phyloP scores from a whole-genome alignment of 257 asterid genomes.

The Capsicum pubescens region DNA sequence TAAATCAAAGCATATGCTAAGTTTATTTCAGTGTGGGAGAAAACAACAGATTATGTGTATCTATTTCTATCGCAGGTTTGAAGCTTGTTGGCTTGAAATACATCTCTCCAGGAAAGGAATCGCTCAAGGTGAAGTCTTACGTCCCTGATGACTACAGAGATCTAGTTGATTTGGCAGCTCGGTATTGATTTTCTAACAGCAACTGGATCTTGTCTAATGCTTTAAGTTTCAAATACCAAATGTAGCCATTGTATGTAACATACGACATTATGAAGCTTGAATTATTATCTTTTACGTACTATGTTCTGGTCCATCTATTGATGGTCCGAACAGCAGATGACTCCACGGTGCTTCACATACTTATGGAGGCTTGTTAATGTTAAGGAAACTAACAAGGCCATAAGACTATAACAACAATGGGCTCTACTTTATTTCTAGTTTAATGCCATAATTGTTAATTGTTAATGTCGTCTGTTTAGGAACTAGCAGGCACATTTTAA shows the following conservation, averaged over 20 bases:
- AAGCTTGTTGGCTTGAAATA: constrained; percentile 80
- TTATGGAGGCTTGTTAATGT: neutral
- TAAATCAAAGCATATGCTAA: neutral
- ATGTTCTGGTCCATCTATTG: neutral
- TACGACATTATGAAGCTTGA: neutral
- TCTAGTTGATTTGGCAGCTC: constrained; percentile 62
- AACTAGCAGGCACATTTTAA: neutral
- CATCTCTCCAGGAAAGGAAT: constrained; percentile 65
- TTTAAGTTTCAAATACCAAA: neutral
- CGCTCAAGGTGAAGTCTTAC: constrained; percentile 70
- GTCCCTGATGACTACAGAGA: constrained; percentile 53
- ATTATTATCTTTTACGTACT: neutral
- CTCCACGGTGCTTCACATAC: neutral
- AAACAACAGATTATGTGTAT: neutral
- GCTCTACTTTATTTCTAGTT: neutral
- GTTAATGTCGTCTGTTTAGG: neutral
- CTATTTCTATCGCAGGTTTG: constrained; percentile 56
- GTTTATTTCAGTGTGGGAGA: neutral
- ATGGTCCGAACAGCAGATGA: neutral
- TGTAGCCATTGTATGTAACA: constrained; percentile 12
- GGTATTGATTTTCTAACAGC: constrained; percentile 40
- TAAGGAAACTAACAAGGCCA: constrained; percentile 9
- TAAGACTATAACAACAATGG: neutral
- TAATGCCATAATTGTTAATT: neutral
- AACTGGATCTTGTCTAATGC: constrained; percentile 6